Evolutionary conservation across 176 grass and related monocot species (phyloP), one percentile per base, ranked within the genome.

Genomic region (Rhynchospora pubera): DNA sequence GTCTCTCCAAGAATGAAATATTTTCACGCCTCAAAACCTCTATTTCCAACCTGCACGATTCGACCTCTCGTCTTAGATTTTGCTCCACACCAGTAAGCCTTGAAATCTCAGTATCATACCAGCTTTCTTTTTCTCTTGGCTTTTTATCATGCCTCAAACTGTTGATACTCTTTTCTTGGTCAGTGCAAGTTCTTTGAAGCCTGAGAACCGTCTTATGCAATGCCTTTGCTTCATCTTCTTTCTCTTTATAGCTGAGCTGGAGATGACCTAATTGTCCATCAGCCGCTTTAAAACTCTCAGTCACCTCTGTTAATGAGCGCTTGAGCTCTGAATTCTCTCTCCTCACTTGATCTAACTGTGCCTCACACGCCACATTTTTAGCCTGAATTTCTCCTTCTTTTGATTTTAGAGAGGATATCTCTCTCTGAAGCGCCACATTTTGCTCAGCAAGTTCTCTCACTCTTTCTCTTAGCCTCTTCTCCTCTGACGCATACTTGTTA

Each of bases 361-460:
- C 30, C 76, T 84, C 85, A 28, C 86, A 85, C 43, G 83, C 83
- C 55, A 91, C 79, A 68, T 91, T 86, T 74, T 6, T 88, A 47
- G 83, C 74, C 72, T 88, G 83, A 18, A 62, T 79, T 77, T 97
- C 88, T 52, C 70, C 77, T 75, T 85, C 88, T 57, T 83, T 85
- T 80, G 83, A 85, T 83, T 94, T 90, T 77, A 92, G 86, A 78
- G 63, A 89, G 76, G 90, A 91, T 86, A 94, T 72, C 79, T 97
- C 92, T 88, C 94, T 92, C 83, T 97, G 95, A 83, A 97, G 88
- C 34, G 92, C 85, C 55, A 97, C 92, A 85, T 97, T 97, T 66
- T 97, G 87, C 71, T 97, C 95, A 52, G 95, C 95, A 57, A 97
- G 90, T 89, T 94, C 92, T 85, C 92, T 91, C 47, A 97, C 90